These are phyloP conservation scores for Botrytis pseudocinerea DNA, from an alignment of 2,329 filamentous ascomycete genomes.

Conservation along the genomic window DNA sequence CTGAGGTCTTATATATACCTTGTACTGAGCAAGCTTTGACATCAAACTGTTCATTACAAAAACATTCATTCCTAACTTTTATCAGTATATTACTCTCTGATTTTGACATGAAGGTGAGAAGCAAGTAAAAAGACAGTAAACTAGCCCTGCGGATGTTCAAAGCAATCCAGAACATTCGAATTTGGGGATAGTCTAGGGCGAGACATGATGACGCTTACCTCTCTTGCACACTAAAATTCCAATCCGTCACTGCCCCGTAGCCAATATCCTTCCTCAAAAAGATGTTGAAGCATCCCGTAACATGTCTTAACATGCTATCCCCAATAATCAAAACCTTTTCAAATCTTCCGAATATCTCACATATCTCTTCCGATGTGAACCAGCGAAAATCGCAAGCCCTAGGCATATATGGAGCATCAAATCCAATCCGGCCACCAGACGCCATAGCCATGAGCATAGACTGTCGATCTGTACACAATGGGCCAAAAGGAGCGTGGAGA, in stretches of 20 bases:
- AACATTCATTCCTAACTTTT: constrained; percentile 44
- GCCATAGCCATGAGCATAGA: constrained; percentile 43
- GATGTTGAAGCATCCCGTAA: constrained; percentile 50
- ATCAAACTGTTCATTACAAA: constrained; percentile 52
- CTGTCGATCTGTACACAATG: constrained; percentile 43
- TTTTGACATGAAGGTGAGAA: not conserved
- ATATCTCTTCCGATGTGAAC: constrained; percentile 49
- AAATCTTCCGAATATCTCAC: constrained; percentile 48
- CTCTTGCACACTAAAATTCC: constrained; percentile 50
- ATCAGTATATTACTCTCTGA: not conserved
- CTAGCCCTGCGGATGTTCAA: fast-evolving
- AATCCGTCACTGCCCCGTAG: constrained; percentile 51
- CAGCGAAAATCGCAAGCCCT: constrained; percentile 50
- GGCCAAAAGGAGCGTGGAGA: constrained; percentile 42
- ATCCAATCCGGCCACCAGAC: constrained; percentile 48
- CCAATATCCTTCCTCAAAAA: constrained; percentile 49
- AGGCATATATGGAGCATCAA: constrained; percentile 48
- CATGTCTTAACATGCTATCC: constrained; percentile 52
- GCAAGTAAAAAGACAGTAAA: too few relatives aligned
- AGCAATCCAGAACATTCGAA: not conserved
- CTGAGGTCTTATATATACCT: constrained; percentile 50
- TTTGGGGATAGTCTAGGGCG: too few relatives aligned
- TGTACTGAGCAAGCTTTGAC: constrained; percentile 51
- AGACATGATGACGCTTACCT: constrained; percentile 28
- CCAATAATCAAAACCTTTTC: constrained; percentile 50